Percentiles rank a stretch among this genome's conserved stretches.
Evolutionary conservation across 1,284 basidiomycete genomes (phyloP).

Genomic region (Fomitiporia mediterranea): DNA sequence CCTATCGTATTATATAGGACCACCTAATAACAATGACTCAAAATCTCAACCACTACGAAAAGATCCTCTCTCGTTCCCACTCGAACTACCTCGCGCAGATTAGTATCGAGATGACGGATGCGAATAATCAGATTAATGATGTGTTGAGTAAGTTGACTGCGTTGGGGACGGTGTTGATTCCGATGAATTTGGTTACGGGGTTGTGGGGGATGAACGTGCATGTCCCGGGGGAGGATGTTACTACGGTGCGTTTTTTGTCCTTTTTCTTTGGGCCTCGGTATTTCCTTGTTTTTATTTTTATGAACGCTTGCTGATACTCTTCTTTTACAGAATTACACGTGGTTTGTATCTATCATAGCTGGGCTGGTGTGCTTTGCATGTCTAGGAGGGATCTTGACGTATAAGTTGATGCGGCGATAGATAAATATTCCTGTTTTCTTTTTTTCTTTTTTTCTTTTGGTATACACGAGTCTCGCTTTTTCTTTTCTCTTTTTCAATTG

Average conservation of each 20-base stretch:
- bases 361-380: slow-evolving; percentile 73
- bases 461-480: too few species aligned
- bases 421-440: background rate
- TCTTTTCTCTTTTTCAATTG: too few species aligned
- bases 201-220: slow-evolving; percentile 91
- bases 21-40: slow-evolving; percentile 99
- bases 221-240: slow-evolving; percentile 77
- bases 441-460: background rate
- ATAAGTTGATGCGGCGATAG: slow-evolving; percentile 53
- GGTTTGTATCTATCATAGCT: slow-evolving; percentile 86
- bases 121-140: slow-evolving; percentile 99
- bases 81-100: slow-evolving; percentile 99
- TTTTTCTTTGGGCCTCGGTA: slow-evolving; percentile 1
- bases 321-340: slow-evolving; percentile 46
- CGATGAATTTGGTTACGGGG: slow-evolving; percentile 94
- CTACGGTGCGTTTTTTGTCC: slow-evolving; percentile 29
- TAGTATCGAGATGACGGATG: slow-evolving; percentile 99
- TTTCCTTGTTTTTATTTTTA: slow-evolving; percentile 1
- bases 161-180: slow-evolving; percentile 94
- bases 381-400: slow-evolving; percentile 79
- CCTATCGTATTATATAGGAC: slow-evolving; percentile 55
- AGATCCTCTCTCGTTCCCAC: slow-evolving; percentile 96
- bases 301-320: background rate
- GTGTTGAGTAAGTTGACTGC: slow-evolving; percentile 98
- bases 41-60: slow-evolving; percentile 98